Conservation (phyloP, 169 alveolate genomes). For the Plasmodium inui region DNA sequence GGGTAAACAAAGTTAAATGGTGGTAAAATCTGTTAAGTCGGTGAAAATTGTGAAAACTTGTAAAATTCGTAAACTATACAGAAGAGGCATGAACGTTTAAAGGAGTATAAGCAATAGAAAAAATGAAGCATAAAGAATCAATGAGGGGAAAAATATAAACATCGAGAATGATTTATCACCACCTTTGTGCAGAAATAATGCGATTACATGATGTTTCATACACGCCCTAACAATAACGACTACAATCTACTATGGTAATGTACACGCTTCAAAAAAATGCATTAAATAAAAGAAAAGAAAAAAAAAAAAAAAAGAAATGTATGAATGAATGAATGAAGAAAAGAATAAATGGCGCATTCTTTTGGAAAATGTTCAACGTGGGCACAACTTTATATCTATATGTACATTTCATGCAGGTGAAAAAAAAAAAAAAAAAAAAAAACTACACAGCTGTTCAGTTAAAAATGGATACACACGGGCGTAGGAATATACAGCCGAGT, state of each 20-base stretch:
- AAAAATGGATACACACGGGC: neutral
- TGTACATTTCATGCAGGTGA: constrained; percentile 6
- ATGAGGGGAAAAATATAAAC: neutral
- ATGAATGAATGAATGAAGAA: neutral
- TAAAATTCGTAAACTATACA: neutral
- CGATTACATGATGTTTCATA: neutral
- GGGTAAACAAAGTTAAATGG: neutral
- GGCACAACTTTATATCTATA: neutral
- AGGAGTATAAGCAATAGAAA: neutral
- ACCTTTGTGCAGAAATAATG: neutral
- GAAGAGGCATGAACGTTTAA: neutral
- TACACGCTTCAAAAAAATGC: neutral
- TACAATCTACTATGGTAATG: neutral
- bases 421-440: constrained; percentile 3
- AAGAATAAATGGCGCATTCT: neutral
- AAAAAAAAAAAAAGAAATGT: too few species aligned
- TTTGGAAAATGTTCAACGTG: neutral
- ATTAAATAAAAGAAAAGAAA: too few species aligned
- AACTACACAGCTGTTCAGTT: neutral
- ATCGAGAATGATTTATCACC: neutral
- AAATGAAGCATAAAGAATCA: neutral
- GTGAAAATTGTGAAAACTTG: neutral
- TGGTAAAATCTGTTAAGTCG: neutral
- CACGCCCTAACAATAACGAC: neutral
- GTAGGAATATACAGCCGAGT: neutral